Percentiles rank a stretch among this genome's conserved stretches.
phyloP scores from a whole-genome alignment of 805 yeast genomes.

The Saccharomyces kudriavzevii region DNA sequence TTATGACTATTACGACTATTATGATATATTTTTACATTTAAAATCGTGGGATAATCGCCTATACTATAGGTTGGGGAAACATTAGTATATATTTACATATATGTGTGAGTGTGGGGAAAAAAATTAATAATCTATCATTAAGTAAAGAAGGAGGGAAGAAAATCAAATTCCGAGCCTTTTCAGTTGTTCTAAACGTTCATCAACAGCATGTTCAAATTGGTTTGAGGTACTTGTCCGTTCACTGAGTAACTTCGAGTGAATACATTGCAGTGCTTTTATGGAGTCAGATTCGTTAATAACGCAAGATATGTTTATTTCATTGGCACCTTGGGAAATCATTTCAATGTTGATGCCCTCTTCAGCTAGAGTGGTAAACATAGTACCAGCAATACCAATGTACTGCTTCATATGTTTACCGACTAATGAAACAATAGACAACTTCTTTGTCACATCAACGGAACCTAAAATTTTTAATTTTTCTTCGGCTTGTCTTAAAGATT shows the following conservation, averaged over 20 bases:
- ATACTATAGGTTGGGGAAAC: not conserved
- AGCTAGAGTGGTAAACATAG: slow-evolving; percentile 90
- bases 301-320: slow-evolving; percentile 93
- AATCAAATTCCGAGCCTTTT: slow-evolving; percentile 29
- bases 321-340: slow-evolving; percentile 98
- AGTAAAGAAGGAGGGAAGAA: not conserved
- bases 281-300: slow-evolving; percentile 82
- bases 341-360: slow-evolving; percentile 89
- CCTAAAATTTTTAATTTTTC: slow-evolving; percentile 76
- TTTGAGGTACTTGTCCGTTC: slow-evolving; percentile 22
- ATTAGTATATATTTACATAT: not conserved
- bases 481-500: slow-evolving; percentile 60
- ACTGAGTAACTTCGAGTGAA: slow-evolving; percentile 70
- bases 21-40: not conserved
- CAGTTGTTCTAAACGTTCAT: slow-evolving; percentile 40
- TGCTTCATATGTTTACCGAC: slow-evolving; percentile 98
- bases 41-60: not conserved
- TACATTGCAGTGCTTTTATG: slow-evolving; percentile 73
- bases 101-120: not conserved
- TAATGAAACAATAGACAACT: slow-evolving; percentile 84
- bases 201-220: slow-evolving; percentile 31
- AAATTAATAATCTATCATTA: not conserved
- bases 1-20: not conserved
- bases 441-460: slow-evolving; percentile 76
- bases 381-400: slow-evolving; percentile 92